Percentiles rank a stretch among this genome's conserved stretches.
Conservation (phyloP, 495 filamentous ascomycete species). For the Penicillium robsamsonii region DNA sequence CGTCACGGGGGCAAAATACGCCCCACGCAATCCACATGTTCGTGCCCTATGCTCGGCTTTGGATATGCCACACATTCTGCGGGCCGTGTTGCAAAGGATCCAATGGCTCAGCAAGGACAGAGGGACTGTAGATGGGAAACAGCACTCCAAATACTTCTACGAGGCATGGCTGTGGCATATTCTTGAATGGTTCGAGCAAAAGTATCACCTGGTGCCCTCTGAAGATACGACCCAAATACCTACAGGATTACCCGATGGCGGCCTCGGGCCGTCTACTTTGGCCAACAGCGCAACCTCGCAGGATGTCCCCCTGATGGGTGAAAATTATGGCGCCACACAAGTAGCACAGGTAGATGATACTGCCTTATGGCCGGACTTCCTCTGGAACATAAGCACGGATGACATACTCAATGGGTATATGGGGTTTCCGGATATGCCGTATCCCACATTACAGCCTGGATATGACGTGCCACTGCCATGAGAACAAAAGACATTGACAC, state of each 20-base stretch:
- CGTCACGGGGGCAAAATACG: constrained; percentile 1
- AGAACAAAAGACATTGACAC: background rate
- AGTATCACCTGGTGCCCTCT: background rate
- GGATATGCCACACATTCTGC: constrained; percentile 1
- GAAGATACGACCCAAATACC: background rate
- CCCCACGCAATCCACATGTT: constrained; percentile 4
- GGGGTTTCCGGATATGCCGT: constrained; percentile 4
- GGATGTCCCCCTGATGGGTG: background rate
- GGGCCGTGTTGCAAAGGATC: background rate
- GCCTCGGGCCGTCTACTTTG: background rate
- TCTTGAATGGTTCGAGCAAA: constrained; percentile 7
- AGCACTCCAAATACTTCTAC: constrained; percentile 5
- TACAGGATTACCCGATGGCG: background rate
- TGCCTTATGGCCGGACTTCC: constrained; percentile 1
- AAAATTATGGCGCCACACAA: background rate
- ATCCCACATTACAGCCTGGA: background rate
- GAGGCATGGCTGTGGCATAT: constrained; percentile 3
- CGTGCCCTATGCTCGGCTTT: constrained; percentile 9
- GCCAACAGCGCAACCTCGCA: background rate
- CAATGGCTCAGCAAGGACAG: constrained; percentile 1
- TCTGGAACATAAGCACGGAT: constrained; percentile 4
- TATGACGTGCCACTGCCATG: constrained; percentile 3
- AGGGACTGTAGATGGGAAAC: constrained; percentile 1
- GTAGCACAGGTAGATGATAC: background rate
- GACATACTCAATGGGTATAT: constrained; percentile 3